A percentile compares a stretch with the other conserved stretches of the same genome.
phyloP scores from a whole-genome alignment of 805 yeast species.

The Vanderwaltozyma verrucispora region DNA sequence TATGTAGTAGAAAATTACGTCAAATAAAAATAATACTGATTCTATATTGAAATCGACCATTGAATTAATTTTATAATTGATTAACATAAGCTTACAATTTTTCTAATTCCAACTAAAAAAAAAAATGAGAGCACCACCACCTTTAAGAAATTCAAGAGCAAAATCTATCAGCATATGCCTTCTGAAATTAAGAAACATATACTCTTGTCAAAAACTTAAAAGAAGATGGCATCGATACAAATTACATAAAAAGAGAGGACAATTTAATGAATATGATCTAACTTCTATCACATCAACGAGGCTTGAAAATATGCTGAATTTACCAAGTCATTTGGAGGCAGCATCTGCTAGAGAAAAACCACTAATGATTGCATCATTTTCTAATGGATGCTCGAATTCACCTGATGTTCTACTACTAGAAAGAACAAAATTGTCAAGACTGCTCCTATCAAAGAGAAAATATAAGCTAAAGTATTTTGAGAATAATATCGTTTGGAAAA shows the following conservation, averaged over 20 bases:
- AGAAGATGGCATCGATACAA: constrained; percentile 20
- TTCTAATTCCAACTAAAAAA: no score
- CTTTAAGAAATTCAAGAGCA: constrained; percentile 20
- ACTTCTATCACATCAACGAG: constrained; percentile 14
- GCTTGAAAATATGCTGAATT: constrained; percentile 19
- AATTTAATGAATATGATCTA: constrained; percentile 4
- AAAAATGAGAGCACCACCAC: constrained; percentile 28
- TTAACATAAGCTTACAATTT: no score
- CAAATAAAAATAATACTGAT: no score
- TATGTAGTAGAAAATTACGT: no score
- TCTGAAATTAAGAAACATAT: constrained; percentile 9
- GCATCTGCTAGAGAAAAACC: constrained; percentile 17
- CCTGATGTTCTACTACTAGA: constrained; percentile 20
- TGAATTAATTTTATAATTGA: no score
- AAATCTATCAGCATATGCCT: constrained; percentile 9
- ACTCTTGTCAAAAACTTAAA: constrained; percentile 11
- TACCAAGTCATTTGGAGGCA: constrained; percentile 13
- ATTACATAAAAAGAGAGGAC: constrained; percentile 4
- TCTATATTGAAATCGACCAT: no score
- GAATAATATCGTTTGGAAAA: constrained; percentile 3
- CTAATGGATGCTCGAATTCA: constrained; percentile 19
- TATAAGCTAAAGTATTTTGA: constrained; percentile 17
- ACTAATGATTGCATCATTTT: constrained; percentile 22
- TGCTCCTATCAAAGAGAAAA: constrained; percentile 18
- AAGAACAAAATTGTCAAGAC: constrained; percentile 14